Percentiles rank a stretch among this genome's conserved stretches.
These are phyloP conservation scores for Lachancea thermotolerans DNA, from an alignment of 805 yeast genomes.

Conservation along the genomic window DNA sequence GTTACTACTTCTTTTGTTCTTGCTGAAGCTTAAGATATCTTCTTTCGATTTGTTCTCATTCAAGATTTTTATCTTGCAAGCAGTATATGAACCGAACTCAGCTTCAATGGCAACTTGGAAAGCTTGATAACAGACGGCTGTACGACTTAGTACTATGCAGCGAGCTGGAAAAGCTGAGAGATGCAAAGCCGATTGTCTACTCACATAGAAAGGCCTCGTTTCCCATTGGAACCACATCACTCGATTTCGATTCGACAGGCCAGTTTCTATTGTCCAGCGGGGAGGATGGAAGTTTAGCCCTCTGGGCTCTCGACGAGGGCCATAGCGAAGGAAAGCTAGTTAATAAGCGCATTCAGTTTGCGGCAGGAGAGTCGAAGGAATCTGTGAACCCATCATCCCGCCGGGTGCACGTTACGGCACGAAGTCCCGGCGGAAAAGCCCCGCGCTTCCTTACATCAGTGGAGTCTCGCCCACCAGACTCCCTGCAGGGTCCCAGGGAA, in stretches of 20 bases:
- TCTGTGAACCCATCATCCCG: neutral
- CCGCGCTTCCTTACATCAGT: neutral
- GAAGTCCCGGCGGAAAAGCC: neutral
- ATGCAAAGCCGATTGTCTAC: conserved; percentile 8
- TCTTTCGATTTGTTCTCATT: neutral
- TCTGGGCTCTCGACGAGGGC: conserved; percentile 25
- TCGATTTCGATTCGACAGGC: conserved; percentile 19
- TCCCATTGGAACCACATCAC: conserved; percentile 11
- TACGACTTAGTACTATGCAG: conserved; percentile 7
- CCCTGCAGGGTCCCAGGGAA: neutral
- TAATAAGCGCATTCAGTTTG: conserved; percentile 25
- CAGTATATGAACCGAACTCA: conserved; percentile 2
- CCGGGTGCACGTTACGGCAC: conserved; percentile 1
- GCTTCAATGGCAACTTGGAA: conserved; percentile 12
- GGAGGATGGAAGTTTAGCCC: conserved; percentile 32
- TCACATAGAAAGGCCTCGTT: conserved; percentile 4
- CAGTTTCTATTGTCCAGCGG: conserved; percentile 20
- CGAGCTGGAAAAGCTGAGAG: conserved; percentile 20
- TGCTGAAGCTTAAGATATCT: neutral
- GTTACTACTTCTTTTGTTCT: neutral
- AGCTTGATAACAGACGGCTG: conserved; percentile 10
- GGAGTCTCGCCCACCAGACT: neutral
- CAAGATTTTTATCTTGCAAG: too few species aligned
- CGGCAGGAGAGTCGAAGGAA: conserved; percentile 4
- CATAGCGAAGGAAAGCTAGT: conserved; percentile 16